Evolutionary conservation across 768 basidiomycete genomes (phyloP).

Genomic region (Amanita pseudoporphyria): DNA sequence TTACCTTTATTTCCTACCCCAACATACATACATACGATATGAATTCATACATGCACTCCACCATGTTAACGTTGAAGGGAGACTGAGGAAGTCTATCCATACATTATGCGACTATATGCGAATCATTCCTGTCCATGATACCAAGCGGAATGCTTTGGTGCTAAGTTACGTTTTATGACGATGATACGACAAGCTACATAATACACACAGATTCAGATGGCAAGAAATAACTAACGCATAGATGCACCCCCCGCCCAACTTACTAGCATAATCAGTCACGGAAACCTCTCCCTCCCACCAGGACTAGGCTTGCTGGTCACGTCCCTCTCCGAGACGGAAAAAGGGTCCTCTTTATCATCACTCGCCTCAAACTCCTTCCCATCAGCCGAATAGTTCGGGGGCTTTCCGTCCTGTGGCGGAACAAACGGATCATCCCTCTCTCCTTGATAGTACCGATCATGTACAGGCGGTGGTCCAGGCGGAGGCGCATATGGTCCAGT

Average conservation of each 20-base stretch:
- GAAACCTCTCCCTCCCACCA: slow-evolving; percentile 23
- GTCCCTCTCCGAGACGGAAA: slow-evolving; percentile 34
- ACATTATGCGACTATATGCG: no score
- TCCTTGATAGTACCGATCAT: slow-evolving; percentile 4
- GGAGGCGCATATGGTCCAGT: slow-evolving; percentile 35
- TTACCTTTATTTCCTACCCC: no score
- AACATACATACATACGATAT: no score
- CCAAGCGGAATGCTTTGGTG: no score
- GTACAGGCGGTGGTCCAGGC: slow-evolving; percentile 34
- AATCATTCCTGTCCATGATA: no score
- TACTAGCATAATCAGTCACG: neutral
- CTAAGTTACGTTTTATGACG: no score
- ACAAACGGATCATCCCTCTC: slow-evolving; percentile 23
- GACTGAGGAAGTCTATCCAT: no score
- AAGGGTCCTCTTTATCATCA: slow-evolving; percentile 44
- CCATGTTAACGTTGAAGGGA: neutral
- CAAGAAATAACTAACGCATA: no score
- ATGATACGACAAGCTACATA: no score
- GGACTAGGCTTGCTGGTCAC: slow-evolving; percentile 29
- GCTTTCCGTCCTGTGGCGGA: slow-evolving; percentile 29
- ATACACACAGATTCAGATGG: no score
- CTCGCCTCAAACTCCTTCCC: slow-evolving; percentile 21
- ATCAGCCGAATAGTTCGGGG: slow-evolving; percentile 35
- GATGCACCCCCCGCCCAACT: neutral
- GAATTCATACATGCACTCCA: neutral